These are phyloP conservation scores for Claviceps pusilla DNA, from an alignment of 2,329 filamentous ascomycete genomes.

Conservation along the genomic window DNA sequence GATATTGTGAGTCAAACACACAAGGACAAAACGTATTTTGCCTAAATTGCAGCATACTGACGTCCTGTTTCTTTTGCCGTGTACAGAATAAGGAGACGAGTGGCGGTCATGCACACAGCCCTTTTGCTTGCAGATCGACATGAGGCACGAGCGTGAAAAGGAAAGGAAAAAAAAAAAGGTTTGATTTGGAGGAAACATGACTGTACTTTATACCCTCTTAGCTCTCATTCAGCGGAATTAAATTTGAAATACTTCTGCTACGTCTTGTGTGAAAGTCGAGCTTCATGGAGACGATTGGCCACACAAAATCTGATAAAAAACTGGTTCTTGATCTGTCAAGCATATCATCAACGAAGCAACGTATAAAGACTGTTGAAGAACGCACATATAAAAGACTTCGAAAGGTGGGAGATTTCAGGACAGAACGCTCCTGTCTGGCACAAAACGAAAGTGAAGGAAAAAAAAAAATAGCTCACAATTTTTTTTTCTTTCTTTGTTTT, in stretches of 20 bases:
- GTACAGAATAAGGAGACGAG: conserved; percentile 10
- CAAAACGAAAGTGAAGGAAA: too few relatives aligned
- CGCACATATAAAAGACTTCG: not conserved
- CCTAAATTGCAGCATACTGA: not conserved
- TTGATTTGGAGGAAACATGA: not conserved
- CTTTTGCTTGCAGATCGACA: conserved; percentile 9
- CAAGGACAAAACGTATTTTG: not conserved
- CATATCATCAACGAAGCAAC: too few relatives aligned
- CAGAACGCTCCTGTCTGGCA: too few relatives aligned
- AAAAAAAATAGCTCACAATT: too few relatives aligned
- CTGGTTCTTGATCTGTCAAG: not conserved
- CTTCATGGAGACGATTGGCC: not conserved
- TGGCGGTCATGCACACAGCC: conserved; percentile 7
- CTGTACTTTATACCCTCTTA: not conserved
- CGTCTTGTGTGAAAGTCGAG: not conserved
- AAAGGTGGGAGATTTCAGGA: too few relatives aligned
- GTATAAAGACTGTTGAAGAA: not conserved
- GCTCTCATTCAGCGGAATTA: not conserved
- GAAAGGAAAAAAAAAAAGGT: conserved; percentile 2
- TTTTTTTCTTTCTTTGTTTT: too few relatives aligned
- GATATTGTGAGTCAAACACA: conserved; percentile 12
- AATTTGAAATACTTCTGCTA: not conserved
- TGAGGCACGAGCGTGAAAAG: not conserved
- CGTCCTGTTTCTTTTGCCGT: not conserved
- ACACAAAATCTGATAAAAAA: not conserved